Evolutionary conservation across 208 protist genomes (phyloP).

Genomic region (Acanthamoeba royreba): DNA sequence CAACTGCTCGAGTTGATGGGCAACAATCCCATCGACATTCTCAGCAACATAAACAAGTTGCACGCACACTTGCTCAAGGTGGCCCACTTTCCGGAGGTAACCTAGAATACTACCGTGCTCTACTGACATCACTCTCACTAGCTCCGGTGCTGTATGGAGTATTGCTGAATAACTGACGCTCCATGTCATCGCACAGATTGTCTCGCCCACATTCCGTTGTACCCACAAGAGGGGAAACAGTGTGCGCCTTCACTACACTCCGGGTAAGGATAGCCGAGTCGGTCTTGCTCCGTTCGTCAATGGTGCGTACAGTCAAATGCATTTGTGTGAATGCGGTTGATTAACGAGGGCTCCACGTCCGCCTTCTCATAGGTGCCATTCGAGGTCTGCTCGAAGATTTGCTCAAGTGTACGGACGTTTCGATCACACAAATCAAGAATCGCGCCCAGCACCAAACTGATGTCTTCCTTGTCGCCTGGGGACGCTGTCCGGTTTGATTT

Average conservation of each 20-base stretch:
- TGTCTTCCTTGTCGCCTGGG: not conserved
- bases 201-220: not conserved
- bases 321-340: not conserved
- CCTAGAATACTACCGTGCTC: not conserved
- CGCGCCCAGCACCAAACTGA: not conserved
- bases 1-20: not conserved
- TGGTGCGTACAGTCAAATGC: not conserved
- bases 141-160: not conserved
- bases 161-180: not conserved
- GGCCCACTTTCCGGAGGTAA: not conserved
- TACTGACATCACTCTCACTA: not conserved
- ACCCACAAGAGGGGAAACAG: constrained; percentile 13
- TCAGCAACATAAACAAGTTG: constrained; percentile 19
- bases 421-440: not conserved
- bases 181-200: not conserved
- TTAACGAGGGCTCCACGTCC: not conserved
- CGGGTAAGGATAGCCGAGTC: not conserved
- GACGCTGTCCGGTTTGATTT: not conserved
- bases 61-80: constrained; percentile 1
- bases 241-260: constrained; percentile 3
- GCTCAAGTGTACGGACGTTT: not conserved
- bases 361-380: not conserved
- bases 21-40: not conserved
- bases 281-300: not conserved
- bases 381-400: not conserved